Evolutionary conservation across 1,284 basidiomycete genomes (phyloP).

Genomic region (Ceraceosorus guamensis): DNA sequence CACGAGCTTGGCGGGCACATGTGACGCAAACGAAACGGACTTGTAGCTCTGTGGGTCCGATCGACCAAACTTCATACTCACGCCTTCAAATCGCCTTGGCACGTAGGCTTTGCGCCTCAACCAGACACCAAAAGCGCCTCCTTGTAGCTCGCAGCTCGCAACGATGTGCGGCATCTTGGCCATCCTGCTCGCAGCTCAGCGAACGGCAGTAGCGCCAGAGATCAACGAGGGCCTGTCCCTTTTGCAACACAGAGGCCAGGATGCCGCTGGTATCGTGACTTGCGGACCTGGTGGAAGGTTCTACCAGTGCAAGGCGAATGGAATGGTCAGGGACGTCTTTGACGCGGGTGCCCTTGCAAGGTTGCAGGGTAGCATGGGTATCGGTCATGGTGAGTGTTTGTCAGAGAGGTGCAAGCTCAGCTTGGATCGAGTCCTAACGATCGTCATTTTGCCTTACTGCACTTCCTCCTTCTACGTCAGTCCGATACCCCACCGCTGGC

Average conservation of each 20-base stretch:
- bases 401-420: not conserved
- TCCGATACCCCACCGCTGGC: constrained; percentile 80
- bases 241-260: constrained; percentile 63
- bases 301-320: constrained; percentile 99
- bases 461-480: constrained; percentile 3
- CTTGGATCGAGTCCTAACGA: not conserved
- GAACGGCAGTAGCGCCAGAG: constrained; percentile 36
- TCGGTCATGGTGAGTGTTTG: constrained; percentile 85
- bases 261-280: constrained; percentile 96
- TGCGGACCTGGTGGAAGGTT: constrained; percentile 91
- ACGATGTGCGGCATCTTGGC: constrained; percentile 47
- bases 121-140: too few relatives aligned
- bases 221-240: constrained; percentile 48
- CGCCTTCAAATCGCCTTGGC: too few relatives aligned
- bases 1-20: too few relatives aligned
- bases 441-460: not conserved
- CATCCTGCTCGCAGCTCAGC: constrained; percentile 34
- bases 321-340: constrained; percentile 98
- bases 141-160: too few relatives aligned
- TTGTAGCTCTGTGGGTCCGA: too few relatives aligned
- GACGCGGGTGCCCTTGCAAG: constrained; percentile 70
- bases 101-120: too few relatives aligned
- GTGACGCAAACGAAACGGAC: too few relatives aligned
- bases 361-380: constrained; percentile 87
- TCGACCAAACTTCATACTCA: too few relatives aligned